Evolutionary conservation across 352 stramenopile species (phyloP).

Genomic region (Globisporangium solare): DNA sequence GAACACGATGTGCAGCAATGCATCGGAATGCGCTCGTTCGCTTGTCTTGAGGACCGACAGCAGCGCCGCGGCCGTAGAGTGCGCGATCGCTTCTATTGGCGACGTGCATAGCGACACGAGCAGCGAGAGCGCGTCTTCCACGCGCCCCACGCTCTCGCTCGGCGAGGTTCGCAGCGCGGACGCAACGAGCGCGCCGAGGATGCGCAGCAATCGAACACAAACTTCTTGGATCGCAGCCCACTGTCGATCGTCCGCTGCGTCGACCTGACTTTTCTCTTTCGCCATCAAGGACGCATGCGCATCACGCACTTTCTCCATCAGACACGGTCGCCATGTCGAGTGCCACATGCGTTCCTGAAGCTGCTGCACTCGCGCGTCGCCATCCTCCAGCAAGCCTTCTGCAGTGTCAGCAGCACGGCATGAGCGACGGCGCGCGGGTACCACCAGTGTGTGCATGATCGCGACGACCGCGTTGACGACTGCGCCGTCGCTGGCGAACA

Average conservation of each 20-base stretch:
- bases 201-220: background rate
- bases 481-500: background rate
- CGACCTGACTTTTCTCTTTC: background rate
- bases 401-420: too few relatives aligned
- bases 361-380: too few relatives aligned
- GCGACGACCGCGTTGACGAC: constrained; percentile 1
- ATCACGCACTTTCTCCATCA: too few relatives aligned
- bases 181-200: too few relatives aligned
- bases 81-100: background rate
- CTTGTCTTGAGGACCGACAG: background rate
- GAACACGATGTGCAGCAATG: background rate
- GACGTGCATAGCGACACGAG: background rate
- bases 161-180: too few relatives aligned
- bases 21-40: too few relatives aligned
- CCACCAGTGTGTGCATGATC: background rate
- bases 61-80: background rate
- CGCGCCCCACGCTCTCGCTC: background rate
- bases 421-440: background rate
- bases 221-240: background rate
- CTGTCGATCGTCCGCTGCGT: too few relatives aligned
- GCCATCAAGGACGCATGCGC: background rate
- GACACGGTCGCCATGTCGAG: too few relatives aligned
- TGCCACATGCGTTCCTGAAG: too few relatives aligned
- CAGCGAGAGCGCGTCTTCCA: background rate
- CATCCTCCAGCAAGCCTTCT: too few relatives aligned